Base-by-base conservation (phyloP, 106 monocot species). In the Iris macrosiphon region DNA sequence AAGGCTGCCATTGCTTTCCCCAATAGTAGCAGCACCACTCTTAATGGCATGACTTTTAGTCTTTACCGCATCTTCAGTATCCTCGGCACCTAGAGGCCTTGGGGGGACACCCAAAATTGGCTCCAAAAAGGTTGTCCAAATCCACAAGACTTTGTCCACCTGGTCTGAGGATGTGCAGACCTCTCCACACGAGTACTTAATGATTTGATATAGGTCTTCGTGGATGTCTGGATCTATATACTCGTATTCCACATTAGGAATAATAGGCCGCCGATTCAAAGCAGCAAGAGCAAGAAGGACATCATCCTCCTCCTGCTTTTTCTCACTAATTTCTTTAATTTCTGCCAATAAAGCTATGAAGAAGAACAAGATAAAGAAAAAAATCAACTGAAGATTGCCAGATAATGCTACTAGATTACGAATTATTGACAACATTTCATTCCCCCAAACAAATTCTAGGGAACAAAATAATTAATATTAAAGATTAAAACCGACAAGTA, bases 61-160 rank as follows among this genome's bases (percentile, higher is more conserved):
- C 64, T 74, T 92, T 19, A 74, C 64, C 3, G 64, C 46, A 71
- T 78, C 91, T 72, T 85, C 78, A 44, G 66, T 65, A 45, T 83
- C 83, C 24, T 92, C 98, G 13, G 55, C 61, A 66, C 75, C 67
- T 16, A 70, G 72, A 54, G 71, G 74, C 39, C 75, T 69, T 50
- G 79, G 56, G 41, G 31, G 66, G 62, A 76, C 68, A 37, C 91
- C 87, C 28, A 99, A 32, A 29, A 92, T 61, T 23, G 75, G 74
- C 59, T 99, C 98, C 66, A 99, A 49, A 61, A 99, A 99, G 6
- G 75, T 72, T 18, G 91, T 84, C 98, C 98, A 99, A 15, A 92
- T 70, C 34, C 59, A 70, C 52, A 77, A 63, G 25, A 85, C 75
- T 73, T 85, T 91, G 15, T 75, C 81, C 54, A 85, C 46, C 45